These are phyloP conservation scores for Albifimbria verrucaria DNA, from an alignment of 2,329 filamentous ascomycete genomes.

Conservation along the genomic window DNA sequence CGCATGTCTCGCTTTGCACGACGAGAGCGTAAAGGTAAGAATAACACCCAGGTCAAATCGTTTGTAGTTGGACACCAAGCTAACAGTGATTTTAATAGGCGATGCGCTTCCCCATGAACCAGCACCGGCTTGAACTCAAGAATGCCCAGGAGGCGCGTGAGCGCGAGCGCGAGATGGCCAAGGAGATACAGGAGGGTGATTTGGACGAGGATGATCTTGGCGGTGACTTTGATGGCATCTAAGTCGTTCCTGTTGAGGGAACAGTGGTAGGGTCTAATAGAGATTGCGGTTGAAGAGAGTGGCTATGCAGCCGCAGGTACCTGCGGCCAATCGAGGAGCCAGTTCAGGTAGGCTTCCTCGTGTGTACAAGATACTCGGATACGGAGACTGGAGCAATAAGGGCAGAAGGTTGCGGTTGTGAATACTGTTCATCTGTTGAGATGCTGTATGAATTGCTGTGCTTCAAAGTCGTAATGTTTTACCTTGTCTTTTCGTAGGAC, in stretches of 20 bases:
- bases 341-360: neutral
- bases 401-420: neutral
- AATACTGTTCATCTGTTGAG: neutral
- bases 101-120: conserved; percentile 99
- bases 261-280: neutral
- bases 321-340: neutral
- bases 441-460: neutral
- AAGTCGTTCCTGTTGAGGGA: conserved; percentile 30
- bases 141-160: conserved; percentile 98
- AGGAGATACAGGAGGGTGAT: conserved; percentile 98
- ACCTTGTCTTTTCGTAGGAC: no score
- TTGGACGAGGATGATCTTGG: conserved; percentile 95
- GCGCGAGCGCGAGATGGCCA: conserved; percentile 92
- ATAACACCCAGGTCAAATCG: no score
- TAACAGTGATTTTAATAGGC: conserved; percentile 51
- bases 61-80: conserved; percentile 26
- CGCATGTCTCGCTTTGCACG: conserved; percentile 86
- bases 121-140: conserved; percentile 94
- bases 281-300: neutral
- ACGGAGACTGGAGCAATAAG: neutral
- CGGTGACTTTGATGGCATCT: conserved; percentile 95
- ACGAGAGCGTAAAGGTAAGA: conserved; percentile 95
- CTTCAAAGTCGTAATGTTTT: no score
- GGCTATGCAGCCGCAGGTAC: neutral
- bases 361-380: neutral